Base-by-base conservation (phyloP, 352 stramenopile genomes). In the Globisporangium viniferum region DNA sequence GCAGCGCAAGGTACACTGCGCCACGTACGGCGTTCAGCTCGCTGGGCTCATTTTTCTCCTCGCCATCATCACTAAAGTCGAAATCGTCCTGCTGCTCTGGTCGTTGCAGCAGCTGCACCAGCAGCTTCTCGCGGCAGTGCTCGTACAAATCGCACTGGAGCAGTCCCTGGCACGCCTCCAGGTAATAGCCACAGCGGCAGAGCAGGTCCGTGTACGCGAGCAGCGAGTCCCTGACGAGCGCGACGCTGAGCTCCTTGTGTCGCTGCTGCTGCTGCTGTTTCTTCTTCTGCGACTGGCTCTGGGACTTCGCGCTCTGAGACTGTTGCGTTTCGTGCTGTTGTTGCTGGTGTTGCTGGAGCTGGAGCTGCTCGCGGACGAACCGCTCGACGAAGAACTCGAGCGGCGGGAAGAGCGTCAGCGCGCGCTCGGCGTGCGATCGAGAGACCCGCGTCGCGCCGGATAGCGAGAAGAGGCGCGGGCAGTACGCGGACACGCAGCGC, bases 371-470 rank as follows among this genome's bases (percentile, higher is more conserved):
- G 15, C 49, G 56, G 5, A 15, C 2, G 48, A 89, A 65, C 46
- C 74, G 76, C 29, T 73, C 66, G 8, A 80, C 78, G 20, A 91
- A 86, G 33, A 78, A 36, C n/a, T 77, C 53, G 5, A 84, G 46
- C 2, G 88, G 82, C 39, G 86, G 84, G 20, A 93, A 80, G 29
- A 94, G 79, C 5, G 72, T 68, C 31, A 94, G 59, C 1, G 86
- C 86, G 18, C 88, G 86, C 62, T 94, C 83, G 27, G 84, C 82
- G 33, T 94, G 84, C 5, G 82, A 81, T 20, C 86, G 81, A 31
- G 71, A 67, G 22, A 84, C 53, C 36, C 66, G 59, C 27, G 73
- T 73, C 24, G 75, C 59, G 0, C 84, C 81, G 24, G 79, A 79
- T 5, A 96, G 72, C 14, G 82, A 82, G 51, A 94, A 96, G 10